Base-by-base conservation (phyloP, 441 rosid species). In the Adansonia rubrostipa region DNA sequence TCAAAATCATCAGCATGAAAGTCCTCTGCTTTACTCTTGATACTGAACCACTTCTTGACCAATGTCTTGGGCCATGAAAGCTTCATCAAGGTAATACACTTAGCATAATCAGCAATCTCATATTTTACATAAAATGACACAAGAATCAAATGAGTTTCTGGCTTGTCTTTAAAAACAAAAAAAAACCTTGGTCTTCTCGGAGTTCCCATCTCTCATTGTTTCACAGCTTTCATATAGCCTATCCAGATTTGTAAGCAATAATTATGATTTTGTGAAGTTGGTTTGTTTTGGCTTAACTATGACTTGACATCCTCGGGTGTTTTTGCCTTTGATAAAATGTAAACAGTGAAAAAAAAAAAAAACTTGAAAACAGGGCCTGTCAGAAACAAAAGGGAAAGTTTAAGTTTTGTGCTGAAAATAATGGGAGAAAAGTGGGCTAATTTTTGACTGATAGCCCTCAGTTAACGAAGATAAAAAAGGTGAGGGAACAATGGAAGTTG, bases 41-140 rank as follows among this genome's bases (percentile, higher is more conserved):
- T 91, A 82, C 90, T 95, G 81, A 97, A 88, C 99, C 93, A 97
- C 85, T 97, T 97, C 84, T 91, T 92, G 81, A 93, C 93, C 87
- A 96, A 84, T 83, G 91, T 89, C 84, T 91, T 93, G 24, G 99
- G 91, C 99, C 99, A 97, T 75, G 98, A 92, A 81, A 90, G 85
- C 99, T 93, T 80, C 86, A 85, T 54, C 78, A 75, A 17, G 9
- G 58, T 15, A 74, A 66, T 9, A 53, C 42, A 44, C 50, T 60
- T 24, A 48, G 58, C 48, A n/a, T 2, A 80, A 60, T 82, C 73
- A 84, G 78, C 79, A 80, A 80, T 70, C 36, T 60, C 20, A 71
- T 36, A 77, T 11, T 50, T 48, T 57, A 74, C 71, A 84, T 20
- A 54, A 62, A 72, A 51, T 66, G 60, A 76, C 33, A 15, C 10